These are phyloP conservation scores for Blastobotrys persicus DNA, from an alignment of 1,139 yeast species.

Conservation along the genomic window DNA sequence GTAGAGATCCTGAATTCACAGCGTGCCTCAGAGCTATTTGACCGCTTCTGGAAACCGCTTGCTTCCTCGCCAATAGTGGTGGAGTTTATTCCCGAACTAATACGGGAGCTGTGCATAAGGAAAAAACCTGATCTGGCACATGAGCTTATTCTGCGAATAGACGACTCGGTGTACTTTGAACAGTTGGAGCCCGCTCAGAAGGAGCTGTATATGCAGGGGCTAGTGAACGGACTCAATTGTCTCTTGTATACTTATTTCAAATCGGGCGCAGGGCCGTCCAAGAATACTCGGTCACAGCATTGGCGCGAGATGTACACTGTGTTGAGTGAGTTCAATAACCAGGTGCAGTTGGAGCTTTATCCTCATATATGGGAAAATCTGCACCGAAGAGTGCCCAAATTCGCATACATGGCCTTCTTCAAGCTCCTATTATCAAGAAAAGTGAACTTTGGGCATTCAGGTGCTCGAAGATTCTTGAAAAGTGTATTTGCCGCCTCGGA, in stretches of 20 bases:
- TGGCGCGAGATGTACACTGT: constrained; percentile 20
- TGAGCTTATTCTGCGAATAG: constrained; percentile 10
- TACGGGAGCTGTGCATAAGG: constrained; percentile 1
- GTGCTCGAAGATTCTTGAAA: constrained; percentile 16
- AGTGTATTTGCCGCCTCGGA: constrained; percentile 23
- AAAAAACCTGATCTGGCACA: constrained; percentile 1
- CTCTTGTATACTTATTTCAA: constrained; percentile 13
- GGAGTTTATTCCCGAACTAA: constrained; percentile 23
- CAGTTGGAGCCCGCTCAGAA: not conserved
- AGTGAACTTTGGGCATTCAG: constrained; percentile 18
- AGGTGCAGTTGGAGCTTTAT: constrained; percentile 18
- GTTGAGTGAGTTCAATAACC: constrained; percentile 18
- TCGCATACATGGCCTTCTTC: constrained; percentile 22
- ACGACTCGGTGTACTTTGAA: not conserved
- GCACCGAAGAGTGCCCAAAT: constrained; percentile 22
- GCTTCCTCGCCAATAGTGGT: constrained; percentile 17
- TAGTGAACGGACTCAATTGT: constrained; percentile 22
- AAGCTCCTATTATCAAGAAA: constrained; percentile 23
- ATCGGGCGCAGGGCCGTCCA: not conserved
- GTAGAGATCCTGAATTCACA: not conserved
- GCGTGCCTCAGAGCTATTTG: constrained; percentile 6
- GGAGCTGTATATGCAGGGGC: constrained; percentile 10
- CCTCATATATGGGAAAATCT: constrained; percentile 22
- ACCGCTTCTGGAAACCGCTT: constrained; percentile 20
- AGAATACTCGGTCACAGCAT: constrained; percentile 12